Evolutionary conservation across 768 basidiomycete species (phyloP), one percentile per base, ranked within the genome.

Genomic region (Solioccasus polychromus): DNA sequence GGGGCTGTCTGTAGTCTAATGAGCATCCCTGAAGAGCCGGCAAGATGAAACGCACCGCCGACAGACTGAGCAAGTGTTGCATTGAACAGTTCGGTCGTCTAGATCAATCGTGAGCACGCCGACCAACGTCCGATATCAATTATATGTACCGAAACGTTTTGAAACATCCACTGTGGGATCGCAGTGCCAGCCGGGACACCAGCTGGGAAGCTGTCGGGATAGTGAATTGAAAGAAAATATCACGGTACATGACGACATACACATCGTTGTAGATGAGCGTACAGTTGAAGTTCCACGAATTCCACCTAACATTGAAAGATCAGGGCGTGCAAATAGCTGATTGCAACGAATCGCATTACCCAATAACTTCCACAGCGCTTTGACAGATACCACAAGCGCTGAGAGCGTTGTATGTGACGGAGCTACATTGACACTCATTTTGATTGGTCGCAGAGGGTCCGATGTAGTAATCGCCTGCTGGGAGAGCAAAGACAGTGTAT

Each of bases 91-190:
- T 71, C 63, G 35, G 52, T 61, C 15, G 54, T 44, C 71, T 76
- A n/a, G n/a, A 28, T 23, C 23, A 28, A 35, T 2, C 6, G n/a
- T 52, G 28, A 57, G 29, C 8, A 51, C 8, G 12, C 30, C 14
- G 15, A 15, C n/a, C 19, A 7, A 48, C 8, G 10, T 5, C 2
- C 0, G 9, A 30, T 17, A 8, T 8, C 20, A 26, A 32, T 51
- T 59, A n/a, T n/a, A n/a, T 75, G 35, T 55, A 75, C 73, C 55
- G 68, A 60, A 18, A 83, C 74, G 45, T 80, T 73, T 28, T 77
- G 63, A 48, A 76, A 85, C 11, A 82, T 82, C 83, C 83, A 85
- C 10, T 72, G 73, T 8, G 82, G 83, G 17, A 85, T 70, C 10
- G 68, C 63, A 1, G 76, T 69, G 8, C 72, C 74, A 1, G 54